These are phyloP conservation scores for Nasturtium officinale DNA, from an alignment of 345 rosid species.

Conservation along the genomic window DNA sequence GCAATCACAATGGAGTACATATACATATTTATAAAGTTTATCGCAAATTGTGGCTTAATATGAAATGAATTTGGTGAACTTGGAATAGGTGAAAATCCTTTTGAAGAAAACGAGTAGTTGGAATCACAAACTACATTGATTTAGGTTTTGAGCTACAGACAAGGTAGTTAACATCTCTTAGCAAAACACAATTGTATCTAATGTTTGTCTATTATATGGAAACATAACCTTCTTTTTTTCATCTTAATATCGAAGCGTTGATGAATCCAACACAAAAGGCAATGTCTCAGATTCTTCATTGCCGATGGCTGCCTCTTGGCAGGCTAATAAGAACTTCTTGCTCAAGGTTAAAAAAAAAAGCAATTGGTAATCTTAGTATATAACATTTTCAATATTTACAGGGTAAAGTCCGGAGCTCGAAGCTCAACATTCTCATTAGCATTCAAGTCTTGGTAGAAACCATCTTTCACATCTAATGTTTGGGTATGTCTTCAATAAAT, in stretches of 20 bases:
- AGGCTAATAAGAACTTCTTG: conserved; percentile 88
- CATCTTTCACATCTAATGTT: conserved; percentile 76
- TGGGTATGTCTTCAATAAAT: conserved; percentile 45
- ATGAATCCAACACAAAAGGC: conserved; percentile 50
- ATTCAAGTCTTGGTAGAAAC: conserved; percentile 98
- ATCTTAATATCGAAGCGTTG: conserved; percentile 52
- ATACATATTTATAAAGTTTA: neutral
- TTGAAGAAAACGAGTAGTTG: conserved; percentile 77
- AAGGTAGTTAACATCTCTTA: conserved; percentile 52
- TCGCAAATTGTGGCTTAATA: neutral
- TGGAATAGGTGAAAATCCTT: conserved; percentile 80
- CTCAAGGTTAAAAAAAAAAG: conserved; percentile 56
- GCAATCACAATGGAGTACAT: no score
- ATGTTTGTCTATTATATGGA: neutral
- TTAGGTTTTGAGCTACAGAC: conserved; percentile 85
- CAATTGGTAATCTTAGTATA: neutral
- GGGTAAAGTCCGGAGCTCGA: conserved; percentile 81
- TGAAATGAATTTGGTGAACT: neutral
- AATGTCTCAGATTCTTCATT: conserved; percentile 62
- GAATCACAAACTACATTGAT: conserved; percentile 94
- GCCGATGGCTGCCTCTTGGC: conserved; percentile 96
- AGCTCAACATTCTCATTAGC: conserved; percentile 76
- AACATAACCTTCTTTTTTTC: conserved; percentile 19
- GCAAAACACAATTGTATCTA: neutral
- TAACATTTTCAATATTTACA: conserved; percentile 32